These are phyloP conservation scores for Aspergillus pseudonomiae DNA, from an alignment of 2,329 filamentous ascomycete genomes.

Conservation along the genomic window DNA sequence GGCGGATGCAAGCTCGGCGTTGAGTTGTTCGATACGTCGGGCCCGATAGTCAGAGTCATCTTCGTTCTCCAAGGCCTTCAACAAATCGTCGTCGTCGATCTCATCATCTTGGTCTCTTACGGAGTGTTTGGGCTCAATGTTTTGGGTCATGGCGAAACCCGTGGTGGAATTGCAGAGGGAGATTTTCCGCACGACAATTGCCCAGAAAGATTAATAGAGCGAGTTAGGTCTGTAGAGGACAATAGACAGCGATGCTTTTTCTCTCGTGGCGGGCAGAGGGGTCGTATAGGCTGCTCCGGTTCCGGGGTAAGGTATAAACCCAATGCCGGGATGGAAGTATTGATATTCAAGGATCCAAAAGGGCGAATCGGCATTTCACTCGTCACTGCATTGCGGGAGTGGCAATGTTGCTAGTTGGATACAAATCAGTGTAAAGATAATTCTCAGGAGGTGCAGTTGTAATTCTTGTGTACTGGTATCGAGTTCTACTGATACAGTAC, in stretches of 20 bases:
- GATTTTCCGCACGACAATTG: background rate
- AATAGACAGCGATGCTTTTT: background rate
- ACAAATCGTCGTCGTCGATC: conserved; percentile 63
- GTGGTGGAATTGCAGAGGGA: background rate
- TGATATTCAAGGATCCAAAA: background rate
- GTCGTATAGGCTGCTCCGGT: background rate
- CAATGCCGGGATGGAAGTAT: background rate
- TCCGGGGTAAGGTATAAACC: no score
- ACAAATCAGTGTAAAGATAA: background rate
- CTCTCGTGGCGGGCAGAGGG: background rate
- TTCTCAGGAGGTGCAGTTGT: background rate
- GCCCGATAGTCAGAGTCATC: conserved; percentile 60
- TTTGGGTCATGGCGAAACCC: conserved; percentile 12
- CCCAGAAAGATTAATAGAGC: background rate
- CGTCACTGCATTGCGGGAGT: background rate
- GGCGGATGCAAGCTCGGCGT: conserved; percentile 56
- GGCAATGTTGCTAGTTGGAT: background rate
- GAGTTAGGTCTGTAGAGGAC: background rate
- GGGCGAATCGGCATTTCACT: background rate
- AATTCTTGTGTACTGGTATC: background rate
- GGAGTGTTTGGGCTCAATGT: conserved; percentile 35
- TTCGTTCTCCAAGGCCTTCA: conserved; percentile 58
- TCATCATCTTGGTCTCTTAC: conserved; percentile 41
- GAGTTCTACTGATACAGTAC: background rate
- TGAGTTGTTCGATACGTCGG: conserved; percentile 62